These are phyloP conservation scores for Trichosporon sp. DNA, from an alignment of 1,284 basidiomycete species.

Conservation along the genomic window DNA sequence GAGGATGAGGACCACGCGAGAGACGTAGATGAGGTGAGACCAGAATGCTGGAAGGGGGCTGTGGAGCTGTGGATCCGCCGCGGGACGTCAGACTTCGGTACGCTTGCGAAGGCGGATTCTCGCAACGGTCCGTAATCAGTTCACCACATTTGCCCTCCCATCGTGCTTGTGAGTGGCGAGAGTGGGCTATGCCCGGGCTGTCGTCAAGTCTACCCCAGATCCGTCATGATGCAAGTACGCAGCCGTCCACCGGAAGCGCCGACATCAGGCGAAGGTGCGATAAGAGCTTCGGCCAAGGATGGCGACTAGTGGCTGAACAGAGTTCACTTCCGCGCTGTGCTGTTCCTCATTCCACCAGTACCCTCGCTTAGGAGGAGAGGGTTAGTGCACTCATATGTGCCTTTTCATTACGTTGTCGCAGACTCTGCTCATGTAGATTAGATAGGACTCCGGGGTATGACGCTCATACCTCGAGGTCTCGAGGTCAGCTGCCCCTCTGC, in stretches of 20 bases:
- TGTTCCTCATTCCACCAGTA: neutral
- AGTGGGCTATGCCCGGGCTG: neutral
- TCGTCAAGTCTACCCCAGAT: neutral
- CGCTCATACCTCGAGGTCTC: neutral
- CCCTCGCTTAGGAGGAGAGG: too few species aligned
- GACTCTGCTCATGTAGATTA: constrained; percentile 9
- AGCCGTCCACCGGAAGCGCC: too few species aligned
- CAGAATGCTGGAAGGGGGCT: neutral
- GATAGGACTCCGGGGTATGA: neutral
- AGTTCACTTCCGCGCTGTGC: neutral
- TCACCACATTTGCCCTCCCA: too few species aligned
- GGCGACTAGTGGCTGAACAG: neutral
- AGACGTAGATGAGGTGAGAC: too few species aligned
- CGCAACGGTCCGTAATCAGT: neutral
- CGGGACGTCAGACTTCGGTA: neutral
- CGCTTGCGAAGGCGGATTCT: neutral
- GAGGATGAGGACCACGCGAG: neutral
- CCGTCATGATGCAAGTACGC: too few species aligned
- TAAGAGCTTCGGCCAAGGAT: neutral
- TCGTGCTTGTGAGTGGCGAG: neutral
- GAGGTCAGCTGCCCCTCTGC: too few species aligned
- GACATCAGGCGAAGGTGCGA: neutral
- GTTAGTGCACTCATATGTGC: neutral
- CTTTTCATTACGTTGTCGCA: neutral
- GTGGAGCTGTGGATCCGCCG: neutral